Evolutionary conservation across 108 stramenopile species (phyloP), one percentile per base, ranked within the genome.

Genomic region (Skeletonema tropicum): DNA sequence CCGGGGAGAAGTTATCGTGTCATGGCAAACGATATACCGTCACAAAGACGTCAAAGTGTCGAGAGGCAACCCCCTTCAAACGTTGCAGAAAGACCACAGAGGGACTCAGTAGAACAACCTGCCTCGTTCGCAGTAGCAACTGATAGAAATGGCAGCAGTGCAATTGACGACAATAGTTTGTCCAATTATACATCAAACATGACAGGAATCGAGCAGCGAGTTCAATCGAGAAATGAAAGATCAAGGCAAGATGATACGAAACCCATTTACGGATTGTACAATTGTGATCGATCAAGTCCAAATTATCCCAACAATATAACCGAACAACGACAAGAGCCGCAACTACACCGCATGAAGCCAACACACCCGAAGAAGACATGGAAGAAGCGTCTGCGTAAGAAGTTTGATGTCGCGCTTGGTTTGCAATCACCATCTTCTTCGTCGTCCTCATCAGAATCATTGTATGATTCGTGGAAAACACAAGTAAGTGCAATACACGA

Each of bases 361-460:
- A 61, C 60, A 9, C 59, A 45, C 57, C 26, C 65, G 57, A 26
- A 48, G 32, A 52, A 60, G 31, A 26, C 60, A 70, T 80, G 79
- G 79, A 80, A 80, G 60, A 73, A 80, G 48, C 79, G 79, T 46
- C 48, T 80, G 3, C 79, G 79, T 33, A 63, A 55, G 5, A 80
- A 80, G 33, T 80, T 80, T 33, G 79, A 80, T 58, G 62, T 42
- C 52, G 79, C 79, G 21, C 71, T 80, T 48, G 79, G 79, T 23
- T 52, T 80, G 11, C 61, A 70, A 9, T 55, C 71, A 6, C 38
- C 72, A 13, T 2, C 63, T 25, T 31, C 72, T 19, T 23, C 72
- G 17, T 17, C 58, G 15, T 48, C 62, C n/a, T 11, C 57, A 0
- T 13, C 60, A 6, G 55, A 69, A 33, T 12, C 72, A 19, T 74